Evolutionary conservation across 164 flowering plant species (phyloP), one percentile per base, ranked within the genome.

Genomic region (Piper longum): DNA sequence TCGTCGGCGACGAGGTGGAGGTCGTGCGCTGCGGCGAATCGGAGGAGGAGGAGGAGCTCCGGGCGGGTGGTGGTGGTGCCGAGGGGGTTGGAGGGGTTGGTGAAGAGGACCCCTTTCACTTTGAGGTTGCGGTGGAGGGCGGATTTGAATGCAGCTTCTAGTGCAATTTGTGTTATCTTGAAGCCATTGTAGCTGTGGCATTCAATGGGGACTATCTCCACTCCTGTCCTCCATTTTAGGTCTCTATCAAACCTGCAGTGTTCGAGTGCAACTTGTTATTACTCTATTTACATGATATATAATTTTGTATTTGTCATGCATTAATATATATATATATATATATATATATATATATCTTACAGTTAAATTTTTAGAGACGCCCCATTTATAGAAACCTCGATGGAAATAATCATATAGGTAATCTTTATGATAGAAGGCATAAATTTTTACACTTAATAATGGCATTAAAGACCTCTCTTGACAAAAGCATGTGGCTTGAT

Each of bases 41-140:
- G 58, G 16, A 78, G n/a, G 45, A 78, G 77, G 41, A 12, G 56
- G 48, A 71, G 16, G 41, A 78, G 75, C 64, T 76, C 77, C 2
- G 63, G 39, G 5, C 57, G 64, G 62, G 54, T 73, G 40, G 65
- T 19, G 3, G 81, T 69, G 17, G 79, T 78, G 62, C 81, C 81
- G 1, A 78, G 48, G 12, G 81, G 81, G 40, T 75, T 78, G 5
- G 81, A 78, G 1, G 81, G 81, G 65, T 75, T 78, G 56, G 79
- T 75, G 60, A 78, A 63, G n/a, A 78, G 43, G 0, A 78, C 70
- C 3, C 79, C 81, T 64, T 76, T 78, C 2, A 78, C 79, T 58
- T 59, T 71, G 55, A 76, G 59, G 43, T 70, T 63, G 7, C 42
- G 75, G 40, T 65, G 71, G 4, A 52, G 65, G 7, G 82, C 82